Conservation (phyloP, 805 yeast species). For the Ogataea neopini region DNA sequence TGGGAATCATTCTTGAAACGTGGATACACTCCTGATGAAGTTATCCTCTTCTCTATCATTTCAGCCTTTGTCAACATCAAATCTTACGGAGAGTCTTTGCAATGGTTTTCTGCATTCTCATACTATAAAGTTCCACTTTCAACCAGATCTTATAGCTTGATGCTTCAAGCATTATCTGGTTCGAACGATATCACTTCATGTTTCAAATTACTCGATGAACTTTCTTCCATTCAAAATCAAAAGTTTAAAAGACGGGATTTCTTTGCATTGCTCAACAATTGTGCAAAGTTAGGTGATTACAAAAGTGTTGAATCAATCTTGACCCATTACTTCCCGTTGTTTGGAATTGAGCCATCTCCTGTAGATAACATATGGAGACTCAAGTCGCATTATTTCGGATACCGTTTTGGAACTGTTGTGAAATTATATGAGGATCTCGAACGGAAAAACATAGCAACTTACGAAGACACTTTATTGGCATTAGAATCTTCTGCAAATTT, state of each 20-base stretch:
- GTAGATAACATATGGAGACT: constrained; percentile 28
- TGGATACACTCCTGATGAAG: constrained; percentile 47
- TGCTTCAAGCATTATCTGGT: constrained; percentile 40
- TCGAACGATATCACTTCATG: constrained; percentile 38
- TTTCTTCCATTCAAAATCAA: constrained; percentile 12
- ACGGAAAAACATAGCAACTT: constrained; percentile 11
- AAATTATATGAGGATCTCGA: constrained; percentile 17
- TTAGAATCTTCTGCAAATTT: constrained; percentile 26
- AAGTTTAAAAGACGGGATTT: constrained; percentile 17
- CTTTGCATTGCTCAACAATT: constrained; percentile 21
- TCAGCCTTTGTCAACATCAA: constrained; percentile 40
- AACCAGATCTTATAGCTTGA: constrained; percentile 34
- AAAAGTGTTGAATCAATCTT: constrained; percentile 27
- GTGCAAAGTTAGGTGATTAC: constrained; percentile 28
- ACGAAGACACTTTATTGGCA: constrained; percentile 23
- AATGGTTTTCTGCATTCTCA: constrained; percentile 38
- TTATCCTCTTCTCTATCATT: constrained; percentile 48
- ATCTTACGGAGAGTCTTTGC: constrained; percentile 38
- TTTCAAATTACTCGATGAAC: constrained; percentile 34
- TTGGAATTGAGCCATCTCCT: constrained; percentile 17
- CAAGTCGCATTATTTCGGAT: constrained; percentile 26
- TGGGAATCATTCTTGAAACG: constrained; percentile 50
- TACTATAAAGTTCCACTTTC: constrained; percentile 33
- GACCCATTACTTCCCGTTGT: constrained; percentile 26
- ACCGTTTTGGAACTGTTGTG: constrained; percentile 26